These are phyloP conservation scores for Aureobasidium sp. DNA, from an alignment of 2,329 filamentous ascomycete species.

Conservation along the genomic window DNA sequence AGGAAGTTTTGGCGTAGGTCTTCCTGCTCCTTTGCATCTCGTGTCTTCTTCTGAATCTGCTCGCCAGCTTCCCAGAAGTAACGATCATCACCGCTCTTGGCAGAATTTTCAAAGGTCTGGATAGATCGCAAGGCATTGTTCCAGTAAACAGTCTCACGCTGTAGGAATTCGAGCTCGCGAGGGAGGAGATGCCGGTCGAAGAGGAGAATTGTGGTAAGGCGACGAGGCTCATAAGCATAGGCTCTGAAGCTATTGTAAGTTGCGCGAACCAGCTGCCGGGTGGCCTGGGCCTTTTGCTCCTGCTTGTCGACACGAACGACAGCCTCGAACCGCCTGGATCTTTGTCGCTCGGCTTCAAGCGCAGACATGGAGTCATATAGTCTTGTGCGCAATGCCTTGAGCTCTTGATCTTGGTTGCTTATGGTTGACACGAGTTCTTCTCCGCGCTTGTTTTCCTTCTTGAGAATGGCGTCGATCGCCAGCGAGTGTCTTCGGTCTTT, in stretches of 20 bases:
- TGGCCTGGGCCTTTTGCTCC: slow-evolving; percentile 6
- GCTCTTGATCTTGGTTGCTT: too few relatives aligned
- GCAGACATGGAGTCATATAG: too few relatives aligned
- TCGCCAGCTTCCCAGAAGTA: not conserved
- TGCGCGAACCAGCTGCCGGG: slow-evolving; percentile 13
- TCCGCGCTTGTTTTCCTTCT: too few relatives aligned
- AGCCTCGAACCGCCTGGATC: too few relatives aligned
- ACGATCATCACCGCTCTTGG: not conserved
- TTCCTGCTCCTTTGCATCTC: not conserved
- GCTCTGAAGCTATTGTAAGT: not conserved
- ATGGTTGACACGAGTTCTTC: too few relatives aligned
- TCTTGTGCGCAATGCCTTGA: too few relatives aligned
- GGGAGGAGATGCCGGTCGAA: not conserved
- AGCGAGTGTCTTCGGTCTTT: not conserved
- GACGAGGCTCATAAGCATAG: not conserved
- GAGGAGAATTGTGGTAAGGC: not conserved
- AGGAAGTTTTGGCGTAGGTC: not conserved
- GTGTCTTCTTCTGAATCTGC: not conserved
- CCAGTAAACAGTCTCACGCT: not conserved
- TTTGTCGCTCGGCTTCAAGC: too few relatives aligned
- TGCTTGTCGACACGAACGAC: slow-evolving; percentile 24
- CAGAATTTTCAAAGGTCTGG: not conserved
- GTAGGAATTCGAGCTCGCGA: not conserved
- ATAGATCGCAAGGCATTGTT: not conserved
- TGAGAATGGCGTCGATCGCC: too few relatives aligned